Base-by-base conservation (phyloP, 2,329 filamentous ascomycete genomes). In the Zymoseptoria crescenta region DNA sequence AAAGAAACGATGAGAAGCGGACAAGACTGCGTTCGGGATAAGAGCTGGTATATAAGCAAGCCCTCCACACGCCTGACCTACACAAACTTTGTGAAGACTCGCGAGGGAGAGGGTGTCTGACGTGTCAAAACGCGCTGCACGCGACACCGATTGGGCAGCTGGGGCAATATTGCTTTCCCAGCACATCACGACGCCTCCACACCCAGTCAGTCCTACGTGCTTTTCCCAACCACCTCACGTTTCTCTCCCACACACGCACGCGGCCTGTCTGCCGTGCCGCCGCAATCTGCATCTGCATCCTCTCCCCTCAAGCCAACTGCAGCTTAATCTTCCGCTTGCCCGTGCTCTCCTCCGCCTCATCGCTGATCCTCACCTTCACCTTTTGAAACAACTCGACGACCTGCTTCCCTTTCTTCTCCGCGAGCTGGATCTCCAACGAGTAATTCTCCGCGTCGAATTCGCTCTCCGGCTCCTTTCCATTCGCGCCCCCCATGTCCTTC, bases 261-360 rank as follows among this genome's bases (percentile, higher is more conserved):
- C 30, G 4, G 35, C 1, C 35, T n/a, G 35, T 16, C 35, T 45
- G 35, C 35, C 2, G 13, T 41, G 16, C 29, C 54, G 8, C 2
- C n/a, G n/a, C n/a, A n/a, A n/a, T n/a, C 20, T 9, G 50, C 30
- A 52, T 50, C 50, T 30, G 8, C 29, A 8, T 16, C 28, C 35
- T 19, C 10, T 1, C 27, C 58, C 63, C 27, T 59, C 63, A 79
- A 19, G 79, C 69, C 59, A 80, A 65, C 19, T 71, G 85, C 80
- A 94, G 82, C 80, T 87, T 91, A 21, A 92, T 88, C 65, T 89
- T 93, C 65, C 94, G 85, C 86, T 97, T 99, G 58, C 94, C 94
- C n/a, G 93, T 96, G 61, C 85, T 85, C 77, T 95, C 90, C 74
- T 99, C 94, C 79, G 92, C 90, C 71, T 96, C 88, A 73, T 97